Evolutionary conservation across 2,329 filamentous ascomycete genomes (phyloP), one percentile per base, ranked within the genome.

Genomic region (Neocatenulostroma microsporum): DNA sequence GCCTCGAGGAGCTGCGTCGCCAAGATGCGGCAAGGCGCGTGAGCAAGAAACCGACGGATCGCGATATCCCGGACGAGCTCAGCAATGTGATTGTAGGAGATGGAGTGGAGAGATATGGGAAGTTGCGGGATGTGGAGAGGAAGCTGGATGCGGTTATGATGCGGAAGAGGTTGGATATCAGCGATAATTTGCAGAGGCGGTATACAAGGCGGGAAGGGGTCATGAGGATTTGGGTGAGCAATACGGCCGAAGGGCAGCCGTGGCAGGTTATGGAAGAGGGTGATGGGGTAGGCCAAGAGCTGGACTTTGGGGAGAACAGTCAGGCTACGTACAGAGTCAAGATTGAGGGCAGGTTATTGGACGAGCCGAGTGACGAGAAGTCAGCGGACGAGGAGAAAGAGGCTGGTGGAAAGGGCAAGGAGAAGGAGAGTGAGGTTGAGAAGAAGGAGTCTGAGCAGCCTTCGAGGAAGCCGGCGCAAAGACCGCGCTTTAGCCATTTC

Each of bases 141-240:
- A 76, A 80, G 36, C 70, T 98, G 38, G 91, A 98, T 67, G 84
- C 89, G 26, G 84, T 85, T 13, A 93, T 95, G 73, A 88, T 91
- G 61, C 80, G 89, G 56, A 98, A 98, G 69, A 76, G 88, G 44
- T 67, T 98, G 44, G 91, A 98, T 57, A 81, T 95, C 45, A 76
- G 85, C 45, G 89, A 96, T 58, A 81, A 80, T 43, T 70, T 78
- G 42, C 91, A 84, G 75, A 77, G 84, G 48, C 39, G 51, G 20
- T 57, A 56, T 40, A 49, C 50, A 21, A 41, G 51, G 24, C 40
- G 54, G 11, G 82, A 81, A 61, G 84, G 82, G 56, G 94, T 86
- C 3, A 70, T 98, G 62, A 82, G 89, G 44, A 76, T 98, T 46
- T 96, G 87, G 87, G 80, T 98, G 53, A 88, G 80, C 54, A 98